Evolutionary conservation across 306 rosid species (phyloP).

Genomic region (Cicer judaicum): DNA sequence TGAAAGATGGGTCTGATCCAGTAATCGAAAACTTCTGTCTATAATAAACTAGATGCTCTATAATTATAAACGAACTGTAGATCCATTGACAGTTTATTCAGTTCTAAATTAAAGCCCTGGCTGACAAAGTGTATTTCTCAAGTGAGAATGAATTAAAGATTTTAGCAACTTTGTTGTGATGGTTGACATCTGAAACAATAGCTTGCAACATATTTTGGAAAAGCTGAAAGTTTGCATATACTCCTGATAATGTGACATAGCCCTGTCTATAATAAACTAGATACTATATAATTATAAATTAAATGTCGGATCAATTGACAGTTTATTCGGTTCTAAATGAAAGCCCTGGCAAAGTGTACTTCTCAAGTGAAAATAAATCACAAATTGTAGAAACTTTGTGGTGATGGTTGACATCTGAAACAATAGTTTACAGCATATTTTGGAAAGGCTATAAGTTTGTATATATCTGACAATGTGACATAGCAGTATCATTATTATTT

Average conservation of each 20-base stretch:
- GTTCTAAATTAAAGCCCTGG: constrained; percentile 25
- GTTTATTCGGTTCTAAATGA: constrained; percentile 30
- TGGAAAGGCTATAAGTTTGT: constrained; percentile 28
- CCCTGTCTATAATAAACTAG: background rate
- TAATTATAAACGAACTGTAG: constrained; percentile 15
- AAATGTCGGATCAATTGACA: background rate
- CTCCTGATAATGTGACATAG: constrained; percentile 23
- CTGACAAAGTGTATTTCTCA: background rate
- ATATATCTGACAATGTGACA: constrained; percentile 25
- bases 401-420: constrained; percentile 30
- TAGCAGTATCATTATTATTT: constrained; percentile 1
- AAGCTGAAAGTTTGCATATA: constrained; percentile 20
- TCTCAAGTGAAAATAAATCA: constrained; percentile 25
- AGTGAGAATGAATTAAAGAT: constrained; percentile 25
- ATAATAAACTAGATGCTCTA: background rate
- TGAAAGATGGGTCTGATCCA: constrained; percentile 4
- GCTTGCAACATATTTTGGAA: constrained; percentile 34
- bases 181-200: constrained; percentile 16
- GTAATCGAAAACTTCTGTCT: background rate
- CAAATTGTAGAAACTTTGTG: constrained; percentile 9
- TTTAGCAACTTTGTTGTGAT: constrained; percentile 25
- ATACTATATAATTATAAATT: constrained; percentile 18
- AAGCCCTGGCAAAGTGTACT: background rate
- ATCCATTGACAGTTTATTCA: constrained; percentile 1
- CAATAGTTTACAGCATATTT: constrained; percentile 24